Evolutionary conservation across 129 eudicot genomes (phyloP).

Genomic region (Oenanthe sinensis): DNA sequence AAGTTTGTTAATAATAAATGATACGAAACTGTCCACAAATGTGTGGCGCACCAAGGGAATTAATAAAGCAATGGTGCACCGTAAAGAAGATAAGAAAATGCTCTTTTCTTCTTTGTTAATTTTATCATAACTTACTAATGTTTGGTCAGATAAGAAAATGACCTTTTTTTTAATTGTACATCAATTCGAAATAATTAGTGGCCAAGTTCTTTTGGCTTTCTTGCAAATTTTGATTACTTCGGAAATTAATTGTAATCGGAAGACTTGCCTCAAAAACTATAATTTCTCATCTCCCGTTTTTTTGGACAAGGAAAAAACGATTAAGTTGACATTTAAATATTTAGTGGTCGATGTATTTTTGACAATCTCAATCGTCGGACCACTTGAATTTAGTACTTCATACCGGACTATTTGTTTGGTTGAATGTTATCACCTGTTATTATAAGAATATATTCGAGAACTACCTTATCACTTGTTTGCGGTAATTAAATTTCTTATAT

Average conservation of each 20-base stretch:
- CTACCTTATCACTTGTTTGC: too few species aligned
- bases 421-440: neutral
- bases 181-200: neutral
- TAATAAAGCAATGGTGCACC: neutral
- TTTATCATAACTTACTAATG: neutral
- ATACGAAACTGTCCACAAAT: neutral
- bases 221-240: neutral
- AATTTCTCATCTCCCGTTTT: neutral
- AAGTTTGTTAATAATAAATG: neutral
- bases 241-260: neutral
- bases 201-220: neutral
- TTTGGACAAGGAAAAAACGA: neutral
- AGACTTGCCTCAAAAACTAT: neutral
- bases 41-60: neutral
- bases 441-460: too few species aligned
- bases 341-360: neutral
- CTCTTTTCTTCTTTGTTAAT: neutral
- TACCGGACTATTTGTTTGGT: neutral
- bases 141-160: conserved; percentile 1
- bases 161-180: neutral
- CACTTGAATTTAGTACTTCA: neutral
- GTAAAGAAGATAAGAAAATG: neutral
- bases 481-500: too few species aligned
- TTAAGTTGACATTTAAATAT: neutral
- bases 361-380: neutral